Conservation (phyloP, 2,329 filamentous ascomycete species). For the Xylaria digitata region DNA sequence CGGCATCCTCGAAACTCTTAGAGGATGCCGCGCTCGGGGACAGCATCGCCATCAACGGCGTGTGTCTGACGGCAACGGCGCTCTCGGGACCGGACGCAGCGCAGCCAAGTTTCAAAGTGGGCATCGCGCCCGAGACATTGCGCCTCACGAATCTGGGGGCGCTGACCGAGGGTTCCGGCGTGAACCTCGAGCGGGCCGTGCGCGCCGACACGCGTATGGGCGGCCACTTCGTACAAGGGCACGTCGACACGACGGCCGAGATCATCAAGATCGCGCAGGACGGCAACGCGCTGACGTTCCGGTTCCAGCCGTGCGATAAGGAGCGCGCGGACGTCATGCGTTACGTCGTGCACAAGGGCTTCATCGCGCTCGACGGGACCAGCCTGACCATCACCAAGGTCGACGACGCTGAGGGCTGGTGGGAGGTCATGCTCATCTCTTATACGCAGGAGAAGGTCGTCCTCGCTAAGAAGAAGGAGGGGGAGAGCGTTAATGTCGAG, state of each 20-base stretch:
- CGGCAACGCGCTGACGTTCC: conserved; percentile 89
- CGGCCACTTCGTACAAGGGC: conserved; percentile 97
- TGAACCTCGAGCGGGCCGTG: conserved; percentile 96
- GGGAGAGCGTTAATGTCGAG: conserved; percentile 90
- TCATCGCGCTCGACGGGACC: conserved; percentile 91
- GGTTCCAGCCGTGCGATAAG: conserved; percentile 73
- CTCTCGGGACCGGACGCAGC: conserved; percentile 54
- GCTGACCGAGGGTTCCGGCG: conserved; percentile 71
- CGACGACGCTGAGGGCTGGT: conserved; percentile 81
- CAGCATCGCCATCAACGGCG: conserved; percentile 94
- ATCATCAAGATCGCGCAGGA: conserved; percentile 80
- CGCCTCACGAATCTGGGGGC: conserved; percentile 93
- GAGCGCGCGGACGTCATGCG: conserved; percentile 66
- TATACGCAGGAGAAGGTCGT: conserved; percentile 96
- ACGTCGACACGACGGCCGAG: conserved; percentile 89
- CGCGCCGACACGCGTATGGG: conserved; percentile 94
- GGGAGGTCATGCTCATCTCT: conserved; percentile 96
- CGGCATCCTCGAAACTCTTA: conserved; percentile 76
- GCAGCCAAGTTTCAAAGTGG: conserved; percentile 80
- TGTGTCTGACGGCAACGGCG: conserved; percentile 91
- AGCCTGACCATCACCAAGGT: conserved; percentile 93
- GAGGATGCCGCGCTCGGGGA: conserved; percentile 87
- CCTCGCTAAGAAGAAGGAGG: conserved; percentile 79
- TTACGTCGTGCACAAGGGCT: conserved; percentile 97
- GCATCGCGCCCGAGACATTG: conserved; percentile 94